Evolutionary conservation across 164 flowering plant genomes (phyloP), one percentile per base, ranked within the genome.

Genomic region (Umbellularia californica): DNA sequence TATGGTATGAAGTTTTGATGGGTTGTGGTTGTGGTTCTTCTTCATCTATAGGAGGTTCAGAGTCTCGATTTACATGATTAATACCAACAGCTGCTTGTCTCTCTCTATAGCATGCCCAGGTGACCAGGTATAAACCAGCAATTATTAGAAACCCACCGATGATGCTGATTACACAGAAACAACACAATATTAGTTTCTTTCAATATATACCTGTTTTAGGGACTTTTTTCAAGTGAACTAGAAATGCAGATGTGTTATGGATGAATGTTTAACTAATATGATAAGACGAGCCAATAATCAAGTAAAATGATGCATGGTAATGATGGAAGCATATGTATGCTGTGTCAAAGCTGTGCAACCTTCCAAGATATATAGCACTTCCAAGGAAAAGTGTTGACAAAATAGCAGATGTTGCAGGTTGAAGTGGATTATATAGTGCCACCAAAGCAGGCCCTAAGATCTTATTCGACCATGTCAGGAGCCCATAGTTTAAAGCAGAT

Each of bases 391-490:
- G 77, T 82, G 84, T 90, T 52, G 99, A 96, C 70, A 96, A 81
- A 27, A 94, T 81, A 67, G 99, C 94, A 75, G 98, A 93, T 58
- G 92, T 87, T 17, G 90, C 93, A 79, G 98, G 99, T 81, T 96
- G 99, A 74, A 96, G 94, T 13, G 99, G 99, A 77, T 85, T 90
- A 75, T 96, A 94, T 4, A 96, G 88, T 47, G 98, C 94, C 69
- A 96, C 98, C 82, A 96, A 69, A 64, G 98, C 82, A 66, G 99
- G 98, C 55, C 98, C 98, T 81, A 96, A 75, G 28, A 91, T 88
- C 86, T 94, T 96, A 78, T 94, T 96, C 67, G 89, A 88, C 99
- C 99, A 96, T 66, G 98, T 91, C 75, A 90, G 75, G 50, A 93
- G 86, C 58, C 97, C 99, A 85, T 93, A 92, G 71, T 90, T 92